Percentiles rank a stretch among this genome's conserved stretches.
Evolutionary conservation across 2,329 filamentous ascomycete species (phyloP).

Genomic region (Aplosporella prunicola): DNA sequence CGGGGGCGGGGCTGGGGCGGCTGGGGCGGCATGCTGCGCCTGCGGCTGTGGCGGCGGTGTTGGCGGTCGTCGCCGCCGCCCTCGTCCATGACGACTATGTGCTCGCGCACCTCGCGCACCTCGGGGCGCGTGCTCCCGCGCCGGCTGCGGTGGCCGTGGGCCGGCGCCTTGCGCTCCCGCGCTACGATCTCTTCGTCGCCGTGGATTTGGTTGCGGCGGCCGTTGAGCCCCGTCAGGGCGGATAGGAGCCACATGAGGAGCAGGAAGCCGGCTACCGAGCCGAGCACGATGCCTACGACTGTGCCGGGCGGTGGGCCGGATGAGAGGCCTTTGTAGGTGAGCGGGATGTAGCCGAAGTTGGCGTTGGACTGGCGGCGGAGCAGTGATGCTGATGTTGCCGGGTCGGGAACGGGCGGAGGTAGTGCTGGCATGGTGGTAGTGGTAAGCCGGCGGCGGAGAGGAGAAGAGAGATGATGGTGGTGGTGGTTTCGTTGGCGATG

Average conservation of each 20-base stretch:
- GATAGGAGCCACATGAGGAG: conserved; percentile 44
- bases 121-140: conserved; percentile 22
- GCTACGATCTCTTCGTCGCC: conserved; percentile 52
- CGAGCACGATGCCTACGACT: conserved; percentile 51
- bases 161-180: conserved; percentile 19
- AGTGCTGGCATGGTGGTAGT: too few relatives aligned
- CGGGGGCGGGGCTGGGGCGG: conserved; percentile 20
- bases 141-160: conserved; percentile 24
- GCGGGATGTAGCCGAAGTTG: conserved; percentile 45
- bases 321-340: conserved; percentile 49
- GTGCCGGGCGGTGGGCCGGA: conserved; percentile 46
- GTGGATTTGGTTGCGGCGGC: conserved; percentile 31
- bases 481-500: too few relatives aligned
- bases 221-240: conserved; percentile 27
- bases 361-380: conserved; percentile 14
- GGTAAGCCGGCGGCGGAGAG: too few relatives aligned
- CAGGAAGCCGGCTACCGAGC: conserved; percentile 44
- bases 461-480: too few relatives aligned
- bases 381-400: conserved; percentile 1
- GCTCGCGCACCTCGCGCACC: conserved; percentile 27
- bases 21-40: conserved; percentile 6
- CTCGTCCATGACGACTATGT: conserved; percentile 32
- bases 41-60: too few relatives aligned
- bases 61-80: too few relatives aligned
- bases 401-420: too few relatives aligned